Evolutionary conservation across 805 yeast species (phyloP).

Genomic region (Candida takata): DNA sequence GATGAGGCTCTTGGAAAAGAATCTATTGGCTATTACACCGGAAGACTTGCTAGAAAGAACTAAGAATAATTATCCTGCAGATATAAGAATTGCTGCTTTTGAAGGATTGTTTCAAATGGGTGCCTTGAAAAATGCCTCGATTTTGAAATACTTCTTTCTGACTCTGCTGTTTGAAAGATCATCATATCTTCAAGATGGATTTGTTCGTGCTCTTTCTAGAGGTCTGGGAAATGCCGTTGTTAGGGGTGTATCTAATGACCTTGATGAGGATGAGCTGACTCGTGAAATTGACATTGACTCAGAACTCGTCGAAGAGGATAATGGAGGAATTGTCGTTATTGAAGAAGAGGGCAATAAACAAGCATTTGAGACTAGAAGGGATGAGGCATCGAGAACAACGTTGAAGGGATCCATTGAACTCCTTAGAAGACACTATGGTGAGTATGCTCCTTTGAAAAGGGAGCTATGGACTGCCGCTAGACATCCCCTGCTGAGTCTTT

Average conservation of each 20-base stretch:
- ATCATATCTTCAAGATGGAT: conserved; percentile 40
- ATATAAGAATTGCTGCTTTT: conserved; percentile 61
- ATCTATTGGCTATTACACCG: conserved; percentile 43
- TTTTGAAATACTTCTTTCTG: conserved; percentile 57
- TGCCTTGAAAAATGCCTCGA: conserved; percentile 58
- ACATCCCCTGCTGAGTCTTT: conserved; percentile 49
- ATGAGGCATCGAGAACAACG: conserved; percentile 56
- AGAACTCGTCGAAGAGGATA: conserved; percentile 14
- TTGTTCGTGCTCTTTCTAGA: conserved; percentile 40
- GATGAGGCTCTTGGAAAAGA: conserved; percentile 48
- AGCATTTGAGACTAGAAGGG: conserved; percentile 47
- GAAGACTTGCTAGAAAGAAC: conserved; percentile 53
- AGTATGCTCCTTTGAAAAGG: conserved; percentile 47
- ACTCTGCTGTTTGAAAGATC: conserved; percentile 51
- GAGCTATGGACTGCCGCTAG: conserved; percentile 68
- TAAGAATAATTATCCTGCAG: conserved; percentile 35
- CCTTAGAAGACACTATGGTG: conserved; percentile 49
- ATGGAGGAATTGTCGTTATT: conserved; percentile 37
- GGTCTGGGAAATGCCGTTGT: conserved; percentile 63
- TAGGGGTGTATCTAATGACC: conserved; percentile 47
- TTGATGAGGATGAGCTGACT: conserved; percentile 60
- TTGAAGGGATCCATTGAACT: conserved; percentile 60
- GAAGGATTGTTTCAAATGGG: conserved; percentile 66
- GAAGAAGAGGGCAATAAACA: conserved; percentile 46
- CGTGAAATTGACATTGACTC: conserved; percentile 10